Conservation (phyloP, 441 rosid genomes). For the Jatropha multifida region DNA sequence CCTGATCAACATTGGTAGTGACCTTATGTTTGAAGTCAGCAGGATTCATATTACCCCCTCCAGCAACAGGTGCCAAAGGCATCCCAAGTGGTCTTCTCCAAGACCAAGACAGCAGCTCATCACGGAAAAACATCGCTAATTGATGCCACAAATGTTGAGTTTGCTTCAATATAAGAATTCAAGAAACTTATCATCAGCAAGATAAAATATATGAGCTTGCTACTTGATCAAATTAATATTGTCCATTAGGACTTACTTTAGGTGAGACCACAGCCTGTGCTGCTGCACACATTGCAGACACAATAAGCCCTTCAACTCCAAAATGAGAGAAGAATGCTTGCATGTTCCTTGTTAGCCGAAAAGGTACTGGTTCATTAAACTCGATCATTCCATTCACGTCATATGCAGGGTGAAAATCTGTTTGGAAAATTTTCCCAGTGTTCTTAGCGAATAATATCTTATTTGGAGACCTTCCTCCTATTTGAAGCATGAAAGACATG, state of each 20-base stretch:
- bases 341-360: slow-evolving; percentile 94
- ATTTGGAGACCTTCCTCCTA: slow-evolving; percentile 98
- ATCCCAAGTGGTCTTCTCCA: slow-evolving; percentile 89
- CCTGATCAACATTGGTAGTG: slow-evolving; percentile 73
- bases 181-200: background rate
- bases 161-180: slow-evolving; percentile 56
- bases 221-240: background rate
- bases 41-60: slow-evolving; percentile 62
- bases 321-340: slow-evolving; percentile 91
- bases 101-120: slow-evolving; percentile 91
- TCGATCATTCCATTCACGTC: slow-evolving; percentile 91
- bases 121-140: slow-evolving; percentile 95
- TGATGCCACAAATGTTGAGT: slow-evolving; percentile 89
- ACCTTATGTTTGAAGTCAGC: slow-evolving; percentile 77
- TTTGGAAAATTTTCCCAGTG: slow-evolving; percentile 92
- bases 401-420: slow-evolving; percentile 98
- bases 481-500: slow-evolving; percentile 95
- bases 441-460: slow-evolving; percentile 94
- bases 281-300: slow-evolving; percentile 87
- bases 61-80: slow-evolving; percentile 56
- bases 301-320: slow-evolving; percentile 95
- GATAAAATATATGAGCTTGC: background rate
- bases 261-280: slow-evolving; percentile 90
- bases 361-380: slow-evolving; percentile 92
- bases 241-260: slow-evolving; percentile 45